Conservation (phyloP, 202 grass and related monocot genomes). For the Tripidium arundinaceum region DNA sequence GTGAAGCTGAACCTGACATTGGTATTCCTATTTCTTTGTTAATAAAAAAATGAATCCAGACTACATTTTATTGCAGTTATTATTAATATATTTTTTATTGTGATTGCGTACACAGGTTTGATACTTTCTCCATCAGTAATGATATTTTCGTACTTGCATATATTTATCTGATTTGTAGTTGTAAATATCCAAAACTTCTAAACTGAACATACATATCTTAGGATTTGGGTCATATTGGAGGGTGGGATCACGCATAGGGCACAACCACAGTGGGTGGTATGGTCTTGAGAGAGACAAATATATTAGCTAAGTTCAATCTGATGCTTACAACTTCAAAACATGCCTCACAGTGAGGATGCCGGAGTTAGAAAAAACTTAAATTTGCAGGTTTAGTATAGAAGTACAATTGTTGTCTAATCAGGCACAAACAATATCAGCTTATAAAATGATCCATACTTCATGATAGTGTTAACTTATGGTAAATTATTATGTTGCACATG, state of each 20-base stretch:
- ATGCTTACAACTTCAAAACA: not conserved
- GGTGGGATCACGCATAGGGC: not conserved
- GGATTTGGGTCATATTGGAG: not conserved
- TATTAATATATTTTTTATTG: constrained; percentile 4
- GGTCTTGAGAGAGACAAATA: not conserved
- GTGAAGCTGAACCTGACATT: constrained; percentile 47
- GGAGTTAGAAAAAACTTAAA: not conserved
- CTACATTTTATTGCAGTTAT: not conserved
- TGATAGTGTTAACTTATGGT: not conserved
- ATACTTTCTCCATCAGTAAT: not conserved
- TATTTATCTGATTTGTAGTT: not conserved
- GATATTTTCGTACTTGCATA: not conserved
- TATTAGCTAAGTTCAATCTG: not conserved
- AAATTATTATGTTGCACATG: not conserved
- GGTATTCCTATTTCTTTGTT: constrained; percentile 36
- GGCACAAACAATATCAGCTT: not conserved
- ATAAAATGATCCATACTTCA: not conserved
- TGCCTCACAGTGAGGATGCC: not conserved
- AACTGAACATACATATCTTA: not conserved
- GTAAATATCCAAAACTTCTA: not conserved
- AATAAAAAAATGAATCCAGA: not conserved
- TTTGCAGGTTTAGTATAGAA: not conserved
- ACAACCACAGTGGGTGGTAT: not conserved
- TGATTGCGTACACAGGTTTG: not conserved
- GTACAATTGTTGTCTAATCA: not conserved